Base-by-base conservation (phyloP, 2,329 filamentous ascomycete species). In the Phyllosticta citribraziliensis region DNA sequence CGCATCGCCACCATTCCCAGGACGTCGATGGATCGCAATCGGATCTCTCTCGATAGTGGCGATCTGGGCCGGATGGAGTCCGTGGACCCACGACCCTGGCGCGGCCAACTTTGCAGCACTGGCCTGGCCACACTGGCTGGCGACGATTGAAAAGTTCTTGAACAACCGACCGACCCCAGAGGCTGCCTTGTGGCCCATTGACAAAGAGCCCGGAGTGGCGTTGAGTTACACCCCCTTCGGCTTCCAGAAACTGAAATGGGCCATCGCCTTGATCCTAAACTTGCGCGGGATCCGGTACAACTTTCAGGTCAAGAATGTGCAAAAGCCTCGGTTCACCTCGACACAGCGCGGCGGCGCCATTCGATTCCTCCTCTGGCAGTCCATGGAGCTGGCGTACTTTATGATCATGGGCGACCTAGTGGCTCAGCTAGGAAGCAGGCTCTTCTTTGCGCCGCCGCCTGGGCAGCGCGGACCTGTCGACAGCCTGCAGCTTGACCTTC, bases 301-400 rank as follows among this genome's bases (percentile, higher is more conserved):
- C 51, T 55, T 51, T 20, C 57, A 65, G 57, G 62, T 64, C 10
- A 63, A 63, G 55, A 65, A 64, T 30, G 55, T 66, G 9, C 64
- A 63, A 11, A 12, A 52, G 22, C 52, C 55, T 20, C 19, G 35
- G 55, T 52, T 10, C 14, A 60, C 51, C 52, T 30, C 52, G 4
- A 14, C 22, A n/a, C 5, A 19, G 5, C 8, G 20, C 5, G 9
- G 27, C 27, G 27, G 27, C 6, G 6, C 2, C 27, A 30, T 30
- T 30, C 27, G 27, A 10, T 66, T 64, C 40, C 27, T 64, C n/a
- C 9, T 47, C 3, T 52, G n/a, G 19, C 58, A 61, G 19, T 19
- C 53, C 2, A 17, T 55, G 6, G 19, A 60, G 20, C 60, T 63
- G 8, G 24, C 33, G 19, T 56, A 60, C 40, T 22, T 54, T 20